Percentiles rank a stretch among this genome's conserved stretches.
phyloP scores from a whole-genome alignment of 2,329 filamentous ascomycete species.

The Talaromyces amestolkiae region DNA sequence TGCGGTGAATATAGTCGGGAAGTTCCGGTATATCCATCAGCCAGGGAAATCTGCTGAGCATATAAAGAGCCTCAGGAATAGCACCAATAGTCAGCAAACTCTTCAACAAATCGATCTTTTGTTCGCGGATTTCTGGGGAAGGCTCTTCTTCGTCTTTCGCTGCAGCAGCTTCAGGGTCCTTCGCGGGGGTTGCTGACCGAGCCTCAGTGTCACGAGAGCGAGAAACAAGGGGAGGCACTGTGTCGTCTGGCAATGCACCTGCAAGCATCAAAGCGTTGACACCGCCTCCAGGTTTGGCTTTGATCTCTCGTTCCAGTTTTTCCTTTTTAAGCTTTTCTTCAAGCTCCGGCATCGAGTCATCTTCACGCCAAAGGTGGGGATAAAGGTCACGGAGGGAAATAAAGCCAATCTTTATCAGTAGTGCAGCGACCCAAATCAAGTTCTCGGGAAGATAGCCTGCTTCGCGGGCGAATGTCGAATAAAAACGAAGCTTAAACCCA shows the following conservation, averaged over 20 bases:
- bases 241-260: conserved; percentile 82
- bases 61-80: conserved; percentile 86
- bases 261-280: conserved; percentile 85
- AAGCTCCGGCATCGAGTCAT: conserved; percentile 76
- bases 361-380: conserved; percentile 81
- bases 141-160: conserved; percentile 43
- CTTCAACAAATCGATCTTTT: conserved; percentile 81
- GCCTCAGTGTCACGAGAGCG: conserved; percentile 52
- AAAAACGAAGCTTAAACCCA: conserved; percentile 95
- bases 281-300: conserved; percentile 66
- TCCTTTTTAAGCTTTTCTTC: conserved; percentile 69
- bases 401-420: conserved; percentile 96
- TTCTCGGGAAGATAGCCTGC: conserved; percentile 84
- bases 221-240: conserved; percentile 45
- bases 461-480: conserved; percentile 73
- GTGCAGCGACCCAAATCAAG: conserved; percentile 82
- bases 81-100: conserved; percentile 88
- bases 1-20: conserved; percentile 76
- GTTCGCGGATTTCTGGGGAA: conserved; percentile 74
- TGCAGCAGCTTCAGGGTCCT: conserved; percentile 53
- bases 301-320: conserved; percentile 72
- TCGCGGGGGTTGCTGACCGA: conserved; percentile 52
- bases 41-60: conserved; percentile 91
- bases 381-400: conserved; percentile 89
- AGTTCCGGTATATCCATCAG: conserved; percentile 80